phyloP scores from a whole-genome alignment of 306 rosid genomes.

The Prunus persica region DNA sequence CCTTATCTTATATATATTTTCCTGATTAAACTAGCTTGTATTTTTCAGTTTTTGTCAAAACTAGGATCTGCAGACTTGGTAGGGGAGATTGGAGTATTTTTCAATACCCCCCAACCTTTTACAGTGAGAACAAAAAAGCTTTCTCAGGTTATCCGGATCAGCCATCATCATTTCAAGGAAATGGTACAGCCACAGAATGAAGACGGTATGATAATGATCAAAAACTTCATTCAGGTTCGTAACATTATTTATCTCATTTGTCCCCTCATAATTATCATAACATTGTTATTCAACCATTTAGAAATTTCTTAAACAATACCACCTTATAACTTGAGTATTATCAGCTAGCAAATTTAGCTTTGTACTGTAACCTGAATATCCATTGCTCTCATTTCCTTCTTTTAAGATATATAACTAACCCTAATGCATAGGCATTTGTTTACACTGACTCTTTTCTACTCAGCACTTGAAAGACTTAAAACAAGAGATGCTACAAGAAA shows the following conservation, averaged over 20 bases:
- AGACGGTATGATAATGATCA: constrained; percentile 58
- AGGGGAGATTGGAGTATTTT: constrained; percentile 77
- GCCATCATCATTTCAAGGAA: constrained; percentile 75
- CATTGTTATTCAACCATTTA: not conserved
- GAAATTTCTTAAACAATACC: not conserved
- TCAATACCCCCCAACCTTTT: constrained; percentile 80
- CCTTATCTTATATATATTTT: not conserved
- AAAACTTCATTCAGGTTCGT: constrained; percentile 66
- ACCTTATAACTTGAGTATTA: not conserved
- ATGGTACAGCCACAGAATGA: constrained; percentile 59
- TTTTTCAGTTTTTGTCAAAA: constrained; percentile 55
- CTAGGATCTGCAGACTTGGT: constrained; percentile 64
- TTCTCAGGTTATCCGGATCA: constrained; percentile 66
- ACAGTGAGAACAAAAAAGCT: constrained; percentile 79
- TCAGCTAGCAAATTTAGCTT: not conserved
- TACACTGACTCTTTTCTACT: constrained; percentile 27
- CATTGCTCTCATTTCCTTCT: not conserved
- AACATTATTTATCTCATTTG: constrained; percentile 3
- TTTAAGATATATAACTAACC: constrained; percentile 11
- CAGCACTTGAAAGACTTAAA: constrained; percentile 61
- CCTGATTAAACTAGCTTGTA: constrained; percentile 21
- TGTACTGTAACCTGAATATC: not conserved
- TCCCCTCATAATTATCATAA: not conserved
- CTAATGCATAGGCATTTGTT: constrained; percentile 16
- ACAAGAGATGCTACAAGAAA: constrained; percentile 50